A percentile compares a stretch with the other conserved stretches of the same genome.
Conservation (phyloP, 148 eudicot genomes). For the Silene uniflora region DNA sequence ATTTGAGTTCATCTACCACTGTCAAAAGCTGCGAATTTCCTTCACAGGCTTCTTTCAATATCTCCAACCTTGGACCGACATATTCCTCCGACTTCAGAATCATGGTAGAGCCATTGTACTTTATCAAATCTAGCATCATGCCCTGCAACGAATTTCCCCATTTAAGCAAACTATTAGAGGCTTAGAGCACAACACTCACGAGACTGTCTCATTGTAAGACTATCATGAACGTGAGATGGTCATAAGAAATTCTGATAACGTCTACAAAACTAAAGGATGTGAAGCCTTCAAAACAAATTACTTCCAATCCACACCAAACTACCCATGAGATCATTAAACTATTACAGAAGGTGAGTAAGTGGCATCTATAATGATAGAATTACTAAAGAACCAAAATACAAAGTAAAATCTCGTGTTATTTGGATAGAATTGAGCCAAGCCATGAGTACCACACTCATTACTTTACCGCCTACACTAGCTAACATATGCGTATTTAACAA, state of each 20-base stretch:
- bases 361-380: too few relatives aligned
- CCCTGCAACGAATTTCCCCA: slow-evolving; percentile 32
- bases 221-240: neutral
- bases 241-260: neutral
- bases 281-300: neutral
- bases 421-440: too few relatives aligned
- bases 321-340: too few relatives aligned
- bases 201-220: too few relatives aligned
- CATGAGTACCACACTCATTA: too few relatives aligned
- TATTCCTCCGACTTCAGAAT: slow-evolving; percentile 7
- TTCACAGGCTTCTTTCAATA: slow-evolving; percentile 53
- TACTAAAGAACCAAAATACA: too few relatives aligned
- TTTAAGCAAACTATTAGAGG: neutral
- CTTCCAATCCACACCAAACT: too few relatives aligned
- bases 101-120: slow-evolving; percentile 16
- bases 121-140: slow-evolving; percentile 51
- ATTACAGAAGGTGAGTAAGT: too few relatives aligned
- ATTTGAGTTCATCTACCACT: slow-evolving; percentile 46
- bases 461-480: too few relatives aligned
- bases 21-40: slow-evolving; percentile 53
- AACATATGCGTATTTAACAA: neutral
- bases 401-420: too few relatives aligned
- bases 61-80: slow-evolving; percentile 33
- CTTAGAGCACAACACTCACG: neutral
- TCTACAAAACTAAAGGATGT: neutral